Evolutionary conservation across 2,329 filamentous ascomycete species (phyloP).

Genomic region (Epichloe baconii): DNA sequence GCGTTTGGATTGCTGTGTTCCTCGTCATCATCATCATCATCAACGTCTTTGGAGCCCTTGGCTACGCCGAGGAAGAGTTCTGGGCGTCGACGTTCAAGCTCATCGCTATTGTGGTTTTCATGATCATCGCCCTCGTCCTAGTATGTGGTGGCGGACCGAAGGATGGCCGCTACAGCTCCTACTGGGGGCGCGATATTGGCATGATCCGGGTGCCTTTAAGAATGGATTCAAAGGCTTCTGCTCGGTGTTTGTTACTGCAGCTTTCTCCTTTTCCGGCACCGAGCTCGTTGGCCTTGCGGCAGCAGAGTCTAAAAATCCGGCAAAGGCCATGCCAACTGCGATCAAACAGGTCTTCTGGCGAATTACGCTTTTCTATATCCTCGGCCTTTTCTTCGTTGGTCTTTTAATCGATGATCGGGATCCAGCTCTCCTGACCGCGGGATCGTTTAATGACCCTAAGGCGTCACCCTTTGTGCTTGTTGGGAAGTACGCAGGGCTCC

Average conservation of each 20-base stretch:
- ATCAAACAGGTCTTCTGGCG: conserved; percentile 66
- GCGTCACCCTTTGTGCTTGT: conserved; percentile 46
- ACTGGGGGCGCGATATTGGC: conserved; percentile 39
- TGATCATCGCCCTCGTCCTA: conserved; percentile 47
- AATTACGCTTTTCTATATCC: conserved; percentile 41
- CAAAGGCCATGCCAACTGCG: conserved; percentile 62
- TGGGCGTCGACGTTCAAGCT: conserved; percentile 39
- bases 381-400: conserved; percentile 39
- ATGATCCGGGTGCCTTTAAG: conserved; percentile 44
- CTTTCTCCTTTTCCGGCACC: conserved; percentile 60
- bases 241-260: conserved; percentile 58
- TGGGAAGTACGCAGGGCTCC: conserved; percentile 37
- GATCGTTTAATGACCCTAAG: conserved; percentile 25
- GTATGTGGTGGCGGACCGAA: conserved; percentile 47
- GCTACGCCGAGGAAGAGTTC: conserved; percentile 41
- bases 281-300: conserved; percentile 40
- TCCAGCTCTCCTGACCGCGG: conserved; percentile 24
- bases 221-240: conserved; percentile 66
- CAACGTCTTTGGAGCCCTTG: conserved; percentile 38
- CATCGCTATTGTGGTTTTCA: conserved; percentile 39
- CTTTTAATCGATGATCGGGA: conserved; percentile 35
- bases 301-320: conserved; percentile 51
- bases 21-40: conserved; percentile 30
- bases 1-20: conserved; percentile 38
- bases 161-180: conserved; percentile 28